Evolutionary conservation across 2,329 filamentous ascomycete genomes (phyloP).

Genomic region (Aspergillus spinulosporus): DNA sequence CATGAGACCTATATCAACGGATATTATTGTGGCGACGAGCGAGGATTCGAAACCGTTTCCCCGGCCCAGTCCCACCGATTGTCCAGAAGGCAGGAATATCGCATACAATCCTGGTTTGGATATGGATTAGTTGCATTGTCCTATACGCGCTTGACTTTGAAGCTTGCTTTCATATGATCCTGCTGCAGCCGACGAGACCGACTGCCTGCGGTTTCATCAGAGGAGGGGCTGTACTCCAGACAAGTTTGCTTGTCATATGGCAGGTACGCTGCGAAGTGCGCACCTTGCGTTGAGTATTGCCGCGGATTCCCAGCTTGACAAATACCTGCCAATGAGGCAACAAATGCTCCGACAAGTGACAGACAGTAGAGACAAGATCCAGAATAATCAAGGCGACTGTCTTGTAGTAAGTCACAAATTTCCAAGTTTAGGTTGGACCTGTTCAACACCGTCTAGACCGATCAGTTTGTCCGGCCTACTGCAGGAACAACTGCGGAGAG

Average conservation of each 20-base stretch:
- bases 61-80: constrained; percentile 16
- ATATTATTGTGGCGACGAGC: not conserved
- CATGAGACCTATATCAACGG: constrained; percentile 11
- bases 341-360: not conserved
- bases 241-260: constrained; percentile 19
- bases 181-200: constrained; percentile 5
- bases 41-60: constrained; percentile 20
- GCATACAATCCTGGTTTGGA: constrained; percentile 7
- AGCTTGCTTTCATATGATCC: constrained; percentile 13
- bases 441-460: constrained; percentile 24
- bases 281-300: constrained; percentile 3
- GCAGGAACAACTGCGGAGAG: constrained; percentile 38
- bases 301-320: not conserved
- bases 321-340: not conserved
- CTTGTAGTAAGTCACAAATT: constrained; percentile 1
- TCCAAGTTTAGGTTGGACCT: constrained; percentile 13
- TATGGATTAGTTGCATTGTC: constrained; percentile 6
- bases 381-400: not conserved
- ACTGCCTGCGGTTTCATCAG: constrained; percentile 4
- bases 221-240: constrained; percentile 9
- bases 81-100: constrained; percentile 10
- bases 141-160: not conserved
- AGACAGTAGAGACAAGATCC: not conserved
- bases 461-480: constrained; percentile 34
- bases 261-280: constrained; percentile 10